Evolutionary conservation across 2,329 filamentous ascomycete genomes (phyloP).

Genomic region (Tolypocladium paradoxum): DNA sequence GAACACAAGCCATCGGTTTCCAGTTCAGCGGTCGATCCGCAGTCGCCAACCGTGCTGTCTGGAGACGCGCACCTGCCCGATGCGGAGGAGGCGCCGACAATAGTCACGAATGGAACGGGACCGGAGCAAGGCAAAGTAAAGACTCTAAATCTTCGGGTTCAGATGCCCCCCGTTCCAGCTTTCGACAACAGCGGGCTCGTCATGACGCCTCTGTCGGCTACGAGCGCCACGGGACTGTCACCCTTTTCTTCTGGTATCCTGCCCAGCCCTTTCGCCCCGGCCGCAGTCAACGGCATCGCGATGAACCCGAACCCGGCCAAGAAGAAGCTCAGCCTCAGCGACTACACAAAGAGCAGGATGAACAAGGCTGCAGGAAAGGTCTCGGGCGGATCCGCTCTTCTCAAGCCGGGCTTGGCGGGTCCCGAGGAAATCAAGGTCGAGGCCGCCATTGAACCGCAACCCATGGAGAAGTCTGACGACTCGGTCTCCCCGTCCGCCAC

Average conservation of each 20-base stretch:
- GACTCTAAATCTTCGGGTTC: constrained; percentile 38
- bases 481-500: constrained; percentile 9
- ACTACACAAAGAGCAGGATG: constrained; percentile 50
- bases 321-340: constrained; percentile 57
- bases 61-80: constrained; percentile 20
- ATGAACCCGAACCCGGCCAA: constrained; percentile 49
- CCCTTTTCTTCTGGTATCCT: constrained; percentile 31
- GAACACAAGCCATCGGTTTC: constrained; percentile 16
- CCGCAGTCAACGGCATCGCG: constrained; percentile 30
- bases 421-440: constrained; percentile 26
- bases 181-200: constrained; percentile 31
- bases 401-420: constrained; percentile 23
- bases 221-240: constrained; percentile 34
- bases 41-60: constrained; percentile 11
- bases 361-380: constrained; percentile 38
- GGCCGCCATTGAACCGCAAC: constrained; percentile 19
- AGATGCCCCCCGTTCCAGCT: constrained; percentile 43
- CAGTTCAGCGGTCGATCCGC: constrained; percentile 10
- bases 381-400: constrained; percentile 13
- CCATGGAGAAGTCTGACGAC: constrained; percentile 17
- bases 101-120: neutral
- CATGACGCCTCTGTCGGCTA: constrained; percentile 37
- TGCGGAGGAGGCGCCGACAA: constrained; percentile 16
- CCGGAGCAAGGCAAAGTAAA: constrained; percentile 20
- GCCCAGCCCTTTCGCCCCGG: constrained; percentile 31